Base-by-base conservation (phyloP, 495 filamentous ascomycete genomes). In the Neurospora hispaniola region DNA sequence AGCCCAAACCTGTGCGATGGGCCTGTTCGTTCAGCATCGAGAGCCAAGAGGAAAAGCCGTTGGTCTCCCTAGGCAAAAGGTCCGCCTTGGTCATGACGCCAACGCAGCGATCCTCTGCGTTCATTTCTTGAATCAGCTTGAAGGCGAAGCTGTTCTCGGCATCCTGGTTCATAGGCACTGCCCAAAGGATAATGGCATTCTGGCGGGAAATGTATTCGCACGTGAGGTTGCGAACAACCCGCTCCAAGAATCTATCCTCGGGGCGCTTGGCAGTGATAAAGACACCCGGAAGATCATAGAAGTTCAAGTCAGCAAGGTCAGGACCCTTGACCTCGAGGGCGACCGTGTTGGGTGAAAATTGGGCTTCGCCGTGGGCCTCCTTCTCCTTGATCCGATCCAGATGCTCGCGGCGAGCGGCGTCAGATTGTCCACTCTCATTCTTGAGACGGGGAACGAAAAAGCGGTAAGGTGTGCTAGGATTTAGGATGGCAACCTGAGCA, bases 31-130 rank as follows among this genome's bases (percentile, higher is more conserved):
- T 79, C 14, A 96, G 80, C 66, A 92, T 89, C 0, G 84, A 78
- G 0, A 86, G 72, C 87, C 90, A 92, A 27, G 88, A 87, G 4
- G 38, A 7, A 1, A 73, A 70, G 0, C 76, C 71, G 39, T 88
- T 78, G n/a, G 86, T 83, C 0, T 81, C 82, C 0, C 74, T 69
- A 2, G 88, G 85, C 0, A 93, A 75, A 0, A 89, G 84, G 75
- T 97, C 93, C 0, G 93, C 92, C 76, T 94, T 97, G 0, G 93
- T 96, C 62, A 95, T 84, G 0, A 94, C 90, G 0, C 93, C 93
- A 40, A 95, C 82, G 10, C 90, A 93, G 5, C 93, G 85, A 8
- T 81, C 44, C 1, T 84, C 80, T 0, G 92, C 92, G n/a, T 85
- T 82, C 11, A 84, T 78, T 11, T 88, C 81, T 0, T 85, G 81